Percentiles rank a stretch among this genome's conserved stretches.
Evolutionary conservation across 768 basidiomycete genomes (phyloP).

Genomic region (Mycena belliarum): DNA sequence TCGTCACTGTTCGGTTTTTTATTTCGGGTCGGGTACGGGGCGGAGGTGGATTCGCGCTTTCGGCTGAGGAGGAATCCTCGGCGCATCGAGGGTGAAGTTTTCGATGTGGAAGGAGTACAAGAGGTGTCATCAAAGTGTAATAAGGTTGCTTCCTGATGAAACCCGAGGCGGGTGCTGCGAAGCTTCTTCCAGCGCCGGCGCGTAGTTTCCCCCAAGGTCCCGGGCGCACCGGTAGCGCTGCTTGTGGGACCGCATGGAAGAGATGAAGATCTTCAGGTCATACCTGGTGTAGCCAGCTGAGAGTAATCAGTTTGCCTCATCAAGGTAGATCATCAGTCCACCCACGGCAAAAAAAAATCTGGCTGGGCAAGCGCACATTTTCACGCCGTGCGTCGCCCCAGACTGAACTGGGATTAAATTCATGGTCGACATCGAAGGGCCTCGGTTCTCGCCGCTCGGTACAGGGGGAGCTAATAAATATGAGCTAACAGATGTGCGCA

Average conservation of each 20-base stretch:
- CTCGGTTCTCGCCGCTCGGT: no score
- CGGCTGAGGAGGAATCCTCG: slow-evolving; percentile 2
- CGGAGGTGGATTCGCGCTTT: background rate
- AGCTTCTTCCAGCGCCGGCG: background rate
- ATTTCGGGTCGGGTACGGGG: slow-evolving; percentile 18
- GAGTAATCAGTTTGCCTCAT: no score
- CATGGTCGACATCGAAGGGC: no score
- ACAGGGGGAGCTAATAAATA: no score
- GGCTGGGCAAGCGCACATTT: background rate
- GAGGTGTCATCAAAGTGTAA: background rate
- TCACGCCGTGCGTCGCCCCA: no score
- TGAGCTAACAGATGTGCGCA: no score
- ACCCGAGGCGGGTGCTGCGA: background rate
- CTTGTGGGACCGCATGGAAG: background rate
- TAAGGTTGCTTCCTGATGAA: slow-evolving; percentile 1
- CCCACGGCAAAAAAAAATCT: background rate
- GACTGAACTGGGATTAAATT: no score
- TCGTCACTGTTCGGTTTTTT: slow-evolving; percentile 10
- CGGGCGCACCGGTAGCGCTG: background rate
- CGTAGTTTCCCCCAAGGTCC: background rate
- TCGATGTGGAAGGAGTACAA: background rate
- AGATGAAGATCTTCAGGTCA: no score
- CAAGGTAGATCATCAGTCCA: no score
- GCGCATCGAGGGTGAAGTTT: slow-evolving; percentile 4
- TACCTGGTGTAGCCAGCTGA: no score